Evolutionary conservation across 176 grass and related monocot genomes (phyloP).

Genomic region (Rhynchospora pubera): DNA sequence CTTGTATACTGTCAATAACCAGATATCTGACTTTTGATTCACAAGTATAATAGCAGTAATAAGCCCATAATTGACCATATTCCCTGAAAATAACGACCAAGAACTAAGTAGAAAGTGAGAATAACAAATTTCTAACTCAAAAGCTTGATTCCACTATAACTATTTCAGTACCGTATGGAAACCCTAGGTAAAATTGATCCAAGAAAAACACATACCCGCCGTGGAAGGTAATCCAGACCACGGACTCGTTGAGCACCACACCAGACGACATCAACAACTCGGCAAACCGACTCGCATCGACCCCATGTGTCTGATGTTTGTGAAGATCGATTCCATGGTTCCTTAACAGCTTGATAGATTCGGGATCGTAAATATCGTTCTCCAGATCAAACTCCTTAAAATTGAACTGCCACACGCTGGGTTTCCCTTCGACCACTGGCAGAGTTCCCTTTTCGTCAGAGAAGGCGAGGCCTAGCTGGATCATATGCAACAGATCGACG

Average conservation of each 20-base stretch:
- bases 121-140: neutral
- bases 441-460: constrained; percentile 43
- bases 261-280: constrained; percentile 79
- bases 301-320: constrained; percentile 35
- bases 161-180: neutral
- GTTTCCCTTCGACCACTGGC: constrained; percentile 25
- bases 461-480: constrained; percentile 79
- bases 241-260: constrained; percentile 38
- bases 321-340: constrained; percentile 54
- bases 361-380: constrained; percentile 28
- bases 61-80: neutral
- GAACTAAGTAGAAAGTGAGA: neutral
- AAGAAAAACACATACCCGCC: constrained; percentile 25
- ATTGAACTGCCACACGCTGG: constrained; percentile 87
- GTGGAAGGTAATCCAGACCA: constrained; percentile 78
- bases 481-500: constrained; percentile 74
- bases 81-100: neutral
- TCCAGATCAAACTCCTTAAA: constrained; percentile 56
- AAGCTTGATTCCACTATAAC: neutral
- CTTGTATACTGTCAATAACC: constrained; percentile 1
- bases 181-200: neutral
- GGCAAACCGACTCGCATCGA: constrained; percentile 41
- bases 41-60: neutral
- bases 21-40: neutral
- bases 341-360: constrained; percentile 62